Percentiles rank a stretch among this genome's conserved stretches.
phyloP scores from a whole-genome alignment of 2,329 filamentous ascomycete species.

The Hypoxylon sp. region DNA sequence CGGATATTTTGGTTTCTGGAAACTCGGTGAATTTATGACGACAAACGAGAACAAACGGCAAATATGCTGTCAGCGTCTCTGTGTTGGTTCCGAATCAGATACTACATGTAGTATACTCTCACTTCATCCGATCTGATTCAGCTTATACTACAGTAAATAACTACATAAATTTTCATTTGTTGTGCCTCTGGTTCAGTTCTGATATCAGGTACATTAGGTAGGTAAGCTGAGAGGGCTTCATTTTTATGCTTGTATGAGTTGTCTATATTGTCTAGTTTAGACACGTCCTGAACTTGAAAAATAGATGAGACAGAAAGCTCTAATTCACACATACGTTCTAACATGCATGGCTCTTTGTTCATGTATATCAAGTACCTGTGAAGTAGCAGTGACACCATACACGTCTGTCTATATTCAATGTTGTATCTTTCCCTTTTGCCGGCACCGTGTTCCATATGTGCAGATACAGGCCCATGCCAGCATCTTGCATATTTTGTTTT shows the following conservation, averaged over 20 bases:
- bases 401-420: conserved; percentile 15
- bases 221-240: not conserved
- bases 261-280: not conserved
- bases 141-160: not conserved
- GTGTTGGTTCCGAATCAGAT: not conserved
- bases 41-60: not conserved
- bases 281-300: not conserved
- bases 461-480: not conserved
- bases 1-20: no score
- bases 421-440: conserved; percentile 6
- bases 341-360: not conserved
- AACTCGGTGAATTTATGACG: no score
- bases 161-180: not conserved
- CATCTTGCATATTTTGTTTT: conserved; percentile 29
- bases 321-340: not conserved
- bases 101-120: not conserved
- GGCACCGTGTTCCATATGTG: not conserved
- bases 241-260: not conserved
- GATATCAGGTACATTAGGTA: not conserved
- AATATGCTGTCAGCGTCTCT: not conserved
- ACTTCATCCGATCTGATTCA: not conserved
- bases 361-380: not conserved
- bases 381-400: not conserved
- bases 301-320: not conserved
- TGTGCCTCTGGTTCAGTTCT: not conserved